Conservation (phyloP, 371 early-diverging fungal species). For the Paraphysoderma sedebokerense region DNA sequence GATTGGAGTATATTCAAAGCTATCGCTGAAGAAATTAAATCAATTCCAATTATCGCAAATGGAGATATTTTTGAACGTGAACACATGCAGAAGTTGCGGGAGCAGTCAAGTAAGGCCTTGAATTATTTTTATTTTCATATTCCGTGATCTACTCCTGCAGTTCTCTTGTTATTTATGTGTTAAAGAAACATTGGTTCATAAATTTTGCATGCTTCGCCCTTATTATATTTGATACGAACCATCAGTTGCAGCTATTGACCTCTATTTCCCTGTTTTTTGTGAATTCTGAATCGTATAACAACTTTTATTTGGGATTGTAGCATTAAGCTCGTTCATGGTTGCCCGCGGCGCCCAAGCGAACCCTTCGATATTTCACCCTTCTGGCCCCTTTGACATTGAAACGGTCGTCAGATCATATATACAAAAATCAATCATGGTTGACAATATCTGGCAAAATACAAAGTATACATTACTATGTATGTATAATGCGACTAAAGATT, state of each 20-base stretch:
- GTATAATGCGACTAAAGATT: slow-evolving; percentile 36
- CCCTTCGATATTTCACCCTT: slow-evolving; percentile 60
- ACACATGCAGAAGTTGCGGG: slow-evolving; percentile 39
- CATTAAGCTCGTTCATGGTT: slow-evolving; percentile 43
- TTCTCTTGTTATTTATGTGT: slow-evolving; percentile 7
- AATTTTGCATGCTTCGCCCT: neutral
- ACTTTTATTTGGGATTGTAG: neutral
- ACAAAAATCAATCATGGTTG: slow-evolving; percentile 37
- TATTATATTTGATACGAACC: neutral
- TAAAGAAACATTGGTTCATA: neutral
- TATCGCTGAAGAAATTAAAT: slow-evolving; percentile 37
- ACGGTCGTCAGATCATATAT: slow-evolving; percentile 44
- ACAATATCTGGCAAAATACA: slow-evolving; percentile 59
- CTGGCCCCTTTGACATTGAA: slow-evolving; percentile 29
- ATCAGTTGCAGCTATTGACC: slow-evolving; percentile 1
- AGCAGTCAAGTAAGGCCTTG: slow-evolving; percentile 20
- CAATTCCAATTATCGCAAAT: slow-evolving; percentile 79
- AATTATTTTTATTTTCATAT: neutral
- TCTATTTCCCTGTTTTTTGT: neutral
- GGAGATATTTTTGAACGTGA: slow-evolving; percentile 60
- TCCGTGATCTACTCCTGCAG: neutral
- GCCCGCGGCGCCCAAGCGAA: slow-evolving; percentile 73
- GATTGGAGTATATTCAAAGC: slow-evolving; percentile 69
- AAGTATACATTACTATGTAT: slow-evolving; percentile 81
- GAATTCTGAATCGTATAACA: neutral